Base-by-base conservation (phyloP, 768 basidiomycete species). In the Omphalotus guepiniiformis region DNA sequence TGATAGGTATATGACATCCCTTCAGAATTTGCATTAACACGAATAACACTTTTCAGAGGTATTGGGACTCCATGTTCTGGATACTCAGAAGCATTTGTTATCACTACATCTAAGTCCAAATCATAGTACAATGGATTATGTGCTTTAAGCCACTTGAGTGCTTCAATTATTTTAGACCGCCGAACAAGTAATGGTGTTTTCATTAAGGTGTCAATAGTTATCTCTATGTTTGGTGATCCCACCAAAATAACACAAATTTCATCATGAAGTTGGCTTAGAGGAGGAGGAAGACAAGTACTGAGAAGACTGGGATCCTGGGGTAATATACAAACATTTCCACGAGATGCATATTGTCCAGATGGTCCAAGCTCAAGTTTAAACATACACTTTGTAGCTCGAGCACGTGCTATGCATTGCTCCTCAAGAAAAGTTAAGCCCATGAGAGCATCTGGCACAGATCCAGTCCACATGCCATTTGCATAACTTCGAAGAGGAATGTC, bases 401-500 rank as follows among this genome's bases (percentile, higher is more conserved):
- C 47, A 8, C 53, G 39, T 3, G 57, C 47, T 26, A 54, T 58
- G 34, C 57, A 58, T 43, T 56, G 53, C 29, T 58, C 57, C 47
- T 58, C 55, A 21, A 58, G 23, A 23, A 56, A 56, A 2, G 56
- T 51, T 4, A 56, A 25, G 13, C 42, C 49, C 7, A 19, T 3
- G 12, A 58, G 49, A 35, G 55, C 53, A 11, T 26, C 32, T 6
- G 58, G 58, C 23, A 51, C 11, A 6, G 19, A 11, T 1, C 58
- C 58, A 6, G 50, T 55, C 58, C 57, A 59, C 21, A 55, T 30
- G 13, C 55, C 55, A 39, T 58, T 57, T 5, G 55, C 57, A 54
- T 58, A 58, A 29, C 52, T 54, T 19, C 53, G 55, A 6, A 56
- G 16, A 47, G 57, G 57, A 44, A 50, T 48, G 3, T 26, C 23